phyloP scores from a whole-genome alignment of 306 rosid genomes.

The Glycine tomentella region DNA sequence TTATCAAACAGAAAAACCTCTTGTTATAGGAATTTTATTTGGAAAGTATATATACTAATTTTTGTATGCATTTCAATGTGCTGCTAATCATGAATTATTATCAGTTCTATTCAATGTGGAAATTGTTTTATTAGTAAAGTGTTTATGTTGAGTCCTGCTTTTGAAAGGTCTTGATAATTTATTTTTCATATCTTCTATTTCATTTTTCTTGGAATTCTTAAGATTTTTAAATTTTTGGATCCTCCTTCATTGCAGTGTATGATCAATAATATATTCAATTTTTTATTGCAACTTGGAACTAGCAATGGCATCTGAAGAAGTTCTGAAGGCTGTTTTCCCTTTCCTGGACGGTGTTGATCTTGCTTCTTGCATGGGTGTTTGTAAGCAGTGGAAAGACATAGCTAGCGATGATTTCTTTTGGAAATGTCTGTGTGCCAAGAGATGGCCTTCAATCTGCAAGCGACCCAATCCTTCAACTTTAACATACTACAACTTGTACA shows the following conservation, averaged over 20 bases:
- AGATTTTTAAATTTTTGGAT: constrained; percentile 27
- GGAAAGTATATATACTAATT: background rate
- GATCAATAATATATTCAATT: constrained; percentile 15
- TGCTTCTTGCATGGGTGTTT: constrained; percentile 83
- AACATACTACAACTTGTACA: constrained; percentile 72
- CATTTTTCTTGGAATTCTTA: constrained; percentile 23
- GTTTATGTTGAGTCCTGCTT: constrained; percentile 21
- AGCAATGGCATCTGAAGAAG: constrained; percentile 74
- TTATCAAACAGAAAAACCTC: too few relatives aligned
- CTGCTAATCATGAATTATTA: constrained; percentile 22
- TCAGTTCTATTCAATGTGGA: background rate
- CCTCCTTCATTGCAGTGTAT: constrained; percentile 32
- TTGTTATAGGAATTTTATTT: too few relatives aligned
- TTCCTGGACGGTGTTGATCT: constrained; percentile 88
- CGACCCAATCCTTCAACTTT: constrained; percentile 63
- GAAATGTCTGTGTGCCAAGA: constrained; percentile 88
- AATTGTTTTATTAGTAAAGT: background rate
- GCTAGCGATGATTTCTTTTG: constrained; percentile 91
- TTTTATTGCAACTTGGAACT: constrained; percentile 28
- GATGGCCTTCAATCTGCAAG: constrained; percentile 96
- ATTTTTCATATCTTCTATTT: constrained; percentile 27
- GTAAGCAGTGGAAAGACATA: constrained; percentile 83
- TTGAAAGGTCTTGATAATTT: constrained; percentile 28
- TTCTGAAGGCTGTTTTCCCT: constrained; percentile 86
- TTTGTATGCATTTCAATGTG: background rate